Conservation (phyloP, 106 monocot species). For the Agapanthus africanus region DNA sequence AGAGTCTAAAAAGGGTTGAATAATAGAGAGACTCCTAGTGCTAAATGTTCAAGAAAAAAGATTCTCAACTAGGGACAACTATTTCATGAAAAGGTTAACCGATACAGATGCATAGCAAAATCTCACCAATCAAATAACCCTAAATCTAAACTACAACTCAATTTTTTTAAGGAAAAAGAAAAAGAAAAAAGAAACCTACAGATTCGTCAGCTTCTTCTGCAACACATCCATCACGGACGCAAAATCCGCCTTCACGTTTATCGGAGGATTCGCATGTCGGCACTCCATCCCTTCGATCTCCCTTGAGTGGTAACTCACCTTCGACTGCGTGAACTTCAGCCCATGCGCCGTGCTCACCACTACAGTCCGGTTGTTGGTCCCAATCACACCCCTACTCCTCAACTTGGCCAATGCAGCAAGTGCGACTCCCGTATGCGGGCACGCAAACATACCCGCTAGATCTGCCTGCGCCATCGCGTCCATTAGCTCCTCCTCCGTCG, state of each 20-base stretch:
- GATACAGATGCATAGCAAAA: no score
- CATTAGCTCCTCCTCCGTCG: conserved; percentile 95
- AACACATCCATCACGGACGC: conserved; percentile 90
- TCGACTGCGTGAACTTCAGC: conserved; percentile 82
- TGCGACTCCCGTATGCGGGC: conserved; percentile 93
- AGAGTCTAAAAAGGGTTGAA: no score
- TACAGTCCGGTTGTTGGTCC: conserved; percentile 60
- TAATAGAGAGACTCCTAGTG: no score
- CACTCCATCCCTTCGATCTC: conserved; percentile 57
- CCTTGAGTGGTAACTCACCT: conserved; percentile 71
- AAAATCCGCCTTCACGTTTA: conserved; percentile 83
- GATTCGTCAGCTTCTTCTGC: conserved; percentile 39
- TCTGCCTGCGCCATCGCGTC: conserved; percentile 82
- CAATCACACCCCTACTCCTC: conserved; percentile 51
- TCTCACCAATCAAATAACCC: no score
- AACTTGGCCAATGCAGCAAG: conserved; percentile 81
- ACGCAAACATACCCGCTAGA: conserved; percentile 85
- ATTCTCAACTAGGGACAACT: no score
- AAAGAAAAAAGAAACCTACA: no score
- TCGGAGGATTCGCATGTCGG: conserved; percentile 65
- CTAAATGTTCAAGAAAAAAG: no score
- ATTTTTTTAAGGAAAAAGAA: no score
- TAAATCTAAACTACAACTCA: no score
- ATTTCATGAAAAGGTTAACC: no score
- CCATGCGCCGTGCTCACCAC: conserved; percentile 96